These are phyloP conservation scores for Chaetomiaceae sp. DNA, from an alignment of 2,329 filamentous ascomycete species.

Conservation along the genomic window DNA sequence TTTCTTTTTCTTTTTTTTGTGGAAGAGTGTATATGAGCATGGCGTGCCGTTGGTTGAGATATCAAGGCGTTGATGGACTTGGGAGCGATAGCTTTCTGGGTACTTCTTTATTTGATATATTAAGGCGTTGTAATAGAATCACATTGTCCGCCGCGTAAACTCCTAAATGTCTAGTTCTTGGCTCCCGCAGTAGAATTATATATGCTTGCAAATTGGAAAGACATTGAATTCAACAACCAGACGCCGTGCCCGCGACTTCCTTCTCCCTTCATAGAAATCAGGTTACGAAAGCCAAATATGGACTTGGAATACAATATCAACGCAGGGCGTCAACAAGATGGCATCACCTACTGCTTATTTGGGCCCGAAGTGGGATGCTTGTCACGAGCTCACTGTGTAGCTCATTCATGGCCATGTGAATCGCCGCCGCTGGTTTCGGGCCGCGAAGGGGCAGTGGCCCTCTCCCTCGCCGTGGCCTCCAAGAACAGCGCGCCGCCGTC, in stretches of 20 bases:
- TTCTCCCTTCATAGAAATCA: too few species aligned
- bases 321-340: too few species aligned
- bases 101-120: slow-evolving; percentile 2
- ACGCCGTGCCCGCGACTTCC: too few species aligned
- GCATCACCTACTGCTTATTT: too few species aligned
- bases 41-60: slow-evolving; percentile 16
- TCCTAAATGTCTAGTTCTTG: too few species aligned
- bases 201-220: too few species aligned
- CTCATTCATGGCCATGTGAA: neutral
- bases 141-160: neutral
- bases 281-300: too few species aligned
- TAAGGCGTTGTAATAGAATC: slow-evolving; percentile 19
- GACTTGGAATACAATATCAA: too few species aligned
- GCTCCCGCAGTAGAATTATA: too few species aligned
- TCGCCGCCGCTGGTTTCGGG: neutral
- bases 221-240: too few species aligned
- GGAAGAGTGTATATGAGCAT: slow-evolving; percentile 12
- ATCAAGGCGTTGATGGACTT: slow-evolving; percentile 12
- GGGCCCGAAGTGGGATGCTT: too few species aligned
- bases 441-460: neutral
- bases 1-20: slow-evolving; percentile 1
- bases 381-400: neutral
- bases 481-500: neutral
- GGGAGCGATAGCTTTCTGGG: slow-evolving; percentile 11
- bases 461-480: neutral